phyloP scores from a whole-genome alignment of 169 alveolate species.

The Hepatocystis sp. region DNA sequence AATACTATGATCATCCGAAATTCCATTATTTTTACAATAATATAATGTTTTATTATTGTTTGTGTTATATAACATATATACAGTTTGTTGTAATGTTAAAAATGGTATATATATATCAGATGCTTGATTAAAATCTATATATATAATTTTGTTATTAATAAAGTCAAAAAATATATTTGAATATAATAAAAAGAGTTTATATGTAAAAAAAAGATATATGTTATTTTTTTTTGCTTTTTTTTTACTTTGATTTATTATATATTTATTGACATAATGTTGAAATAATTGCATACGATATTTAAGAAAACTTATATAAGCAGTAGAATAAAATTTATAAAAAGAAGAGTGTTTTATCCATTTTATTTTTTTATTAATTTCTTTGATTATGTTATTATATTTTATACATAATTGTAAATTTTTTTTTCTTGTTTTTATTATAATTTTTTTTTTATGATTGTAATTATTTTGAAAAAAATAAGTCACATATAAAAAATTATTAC shows the following conservation, averaged over 20 bases:
- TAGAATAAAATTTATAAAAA: slow-evolving; percentile 60
- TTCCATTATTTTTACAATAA: background rate
- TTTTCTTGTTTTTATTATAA: slow-evolving; percentile 17
- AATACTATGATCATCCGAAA: background rate
- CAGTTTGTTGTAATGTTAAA: slow-evolving; percentile 10
- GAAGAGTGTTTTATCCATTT: slow-evolving; percentile 60
- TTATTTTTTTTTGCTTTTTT: no score
- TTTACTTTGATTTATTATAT: no score
- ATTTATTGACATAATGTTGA: slow-evolving; percentile 1
- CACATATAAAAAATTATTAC: slow-evolving; percentile 25
- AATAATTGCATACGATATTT: slow-evolving; percentile 45
- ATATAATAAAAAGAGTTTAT: slow-evolving; percentile 14
- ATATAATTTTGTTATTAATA: slow-evolving; percentile 19
- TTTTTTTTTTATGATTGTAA: background rate
- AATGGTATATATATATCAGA: slow-evolving; percentile 29
- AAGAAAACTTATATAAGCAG: slow-evolving; percentile 63
- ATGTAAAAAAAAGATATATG: slow-evolving; percentile 13
- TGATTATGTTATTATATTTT: slow-evolving; percentile 18
- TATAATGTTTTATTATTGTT: no score
- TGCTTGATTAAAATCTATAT: slow-evolving; percentile 31
- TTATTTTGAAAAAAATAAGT: slow-evolving; percentile 14
- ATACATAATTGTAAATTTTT: background rate
- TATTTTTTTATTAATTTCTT: slow-evolving; percentile 37
- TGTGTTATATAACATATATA: background rate
- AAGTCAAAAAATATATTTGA: slow-evolving; percentile 25